Base-by-base conservation (phyloP, 2,329 filamentous ascomycete species). In the Aplosporella prunicola region DNA sequence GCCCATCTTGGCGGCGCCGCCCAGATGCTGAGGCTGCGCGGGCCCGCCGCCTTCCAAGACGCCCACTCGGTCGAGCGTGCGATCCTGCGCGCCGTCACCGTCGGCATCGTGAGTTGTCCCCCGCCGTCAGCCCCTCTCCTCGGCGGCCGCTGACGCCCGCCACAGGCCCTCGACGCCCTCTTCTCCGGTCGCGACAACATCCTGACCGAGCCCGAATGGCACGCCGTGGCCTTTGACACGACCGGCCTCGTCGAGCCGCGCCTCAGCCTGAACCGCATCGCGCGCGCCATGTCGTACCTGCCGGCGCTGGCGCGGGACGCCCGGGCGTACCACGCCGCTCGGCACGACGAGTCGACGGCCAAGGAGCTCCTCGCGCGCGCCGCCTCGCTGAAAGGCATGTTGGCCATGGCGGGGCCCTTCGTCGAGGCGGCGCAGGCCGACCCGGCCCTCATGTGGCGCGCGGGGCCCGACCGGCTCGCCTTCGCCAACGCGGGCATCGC, bases 141-240 rank as follows among this genome's bases (percentile, higher is more conserved):
- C 6, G 25, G 9, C 23, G 5, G 15, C n/a, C n/a, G 24, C 37
- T n/a, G 20, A 22, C 29, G 6, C n/a, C 5, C 30, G 5, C n/a
- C n/a, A n/a, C 20, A 40, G 37, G 26, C 15, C 11, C 30, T 40
- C 3, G 20, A 40, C 15, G 37, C 37, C 25, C 18, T 40, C 10
- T 40, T 40, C 25, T 20, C 18, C 8, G 37, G 26, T 20, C 33
- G 34, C 17, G 31, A 34, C 15, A 31, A 40, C 37, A 27, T 59
- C 30, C 51, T 59, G 8, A 44, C 47, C 9, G 40, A 42, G 17
- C 50, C 49, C 3, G 51, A 51, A 33, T 59, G 55, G 56, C 45
- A 43, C 29, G 44, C 51, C 10, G 45, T 58, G 13, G 56, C 53
- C 11, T 58, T 59, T 37, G 53, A 57, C 37, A 52, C 52, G 20